Evolutionary conservation across 176 grass and related monocot genomes (phyloP), one percentile per base, ranked within the genome.

Genomic region (Hsuehochloa calcarea): DNA sequence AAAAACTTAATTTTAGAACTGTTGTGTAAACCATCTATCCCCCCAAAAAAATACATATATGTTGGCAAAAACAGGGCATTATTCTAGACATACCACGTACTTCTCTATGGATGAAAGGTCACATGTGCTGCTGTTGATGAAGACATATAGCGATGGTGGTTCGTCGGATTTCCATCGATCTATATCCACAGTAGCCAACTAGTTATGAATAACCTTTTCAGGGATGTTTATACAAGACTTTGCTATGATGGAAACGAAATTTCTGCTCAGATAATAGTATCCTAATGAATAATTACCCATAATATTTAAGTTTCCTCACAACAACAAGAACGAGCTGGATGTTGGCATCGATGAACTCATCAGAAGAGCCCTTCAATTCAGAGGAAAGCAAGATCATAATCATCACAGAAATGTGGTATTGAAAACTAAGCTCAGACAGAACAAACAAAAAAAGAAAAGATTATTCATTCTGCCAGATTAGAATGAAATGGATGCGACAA

Each of bases 321-420:
- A 95, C 90, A 27, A 82, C 87, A 73, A 98, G 93, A 45, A 86
- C 96, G 14, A 98, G 96, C 87, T 98, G 96, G 89, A 95, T 83
- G 61, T 98, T 98, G 44, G 96, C 96, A 79, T 95, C 93, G 35
- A 98, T 98, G 85, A 98, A 98, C 78, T 98, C 96, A 37, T 98
- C 96, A 26, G 96, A 98, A 82, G 91, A 94, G 20, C 96, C 96
- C 96, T 98, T 98, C 55, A 27, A 86, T 55, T 71, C 38, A 76
- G 54, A 81, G 68, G 51, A 29, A 65, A 85, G 45, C 7, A 63
- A 64, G 43, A 77, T 81, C 22, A 89, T 47, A 65, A 11, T 14
- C 51, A 52, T 54, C 3, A 68, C 12, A 31, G 3, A 29, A 56
- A 3, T 56, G 7, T 56, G 19, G 54, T n/a, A 56, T 9, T 22